These are phyloP conservation scores for Ophiostoma pallidulum DNA, from an alignment of 2,329 filamentous ascomycete genomes.

Conservation along the genomic window DNA sequence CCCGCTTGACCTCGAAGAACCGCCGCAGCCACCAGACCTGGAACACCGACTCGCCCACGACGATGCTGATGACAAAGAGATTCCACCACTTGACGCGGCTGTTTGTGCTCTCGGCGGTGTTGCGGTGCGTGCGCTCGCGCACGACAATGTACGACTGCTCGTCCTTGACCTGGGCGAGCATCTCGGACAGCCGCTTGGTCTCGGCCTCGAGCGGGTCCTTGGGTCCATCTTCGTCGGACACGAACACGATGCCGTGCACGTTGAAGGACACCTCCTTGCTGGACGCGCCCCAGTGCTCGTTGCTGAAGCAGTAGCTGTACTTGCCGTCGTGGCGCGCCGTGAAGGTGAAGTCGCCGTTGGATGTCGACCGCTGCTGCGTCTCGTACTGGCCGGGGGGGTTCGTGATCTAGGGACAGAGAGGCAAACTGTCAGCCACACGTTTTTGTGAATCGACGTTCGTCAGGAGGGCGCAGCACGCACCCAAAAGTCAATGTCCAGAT, in stretches of 20 bases:
- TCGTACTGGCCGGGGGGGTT: conserved; percentile 69
- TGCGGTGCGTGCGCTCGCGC: conserved; percentile 90
- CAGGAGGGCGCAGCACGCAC: no score
- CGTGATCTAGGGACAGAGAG: conserved; percentile 49
- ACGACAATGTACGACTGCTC: conserved; percentile 96
- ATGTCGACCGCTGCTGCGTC: conserved; percentile 68
- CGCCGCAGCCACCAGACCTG: conserved; percentile 99
- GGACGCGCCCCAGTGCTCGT: conserved; percentile 93
- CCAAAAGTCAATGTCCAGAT: conserved; percentile 97
- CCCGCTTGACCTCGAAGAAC: conserved; percentile 83
- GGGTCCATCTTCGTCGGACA: conserved; percentile 74
- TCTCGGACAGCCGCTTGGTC: conserved; percentile 75
- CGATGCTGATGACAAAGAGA: conserved; percentile 82
- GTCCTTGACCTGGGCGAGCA: conserved; percentile 88
- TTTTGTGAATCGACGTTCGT: no score
- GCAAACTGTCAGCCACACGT: neutral
- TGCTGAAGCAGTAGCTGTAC: conserved; percentile 97
- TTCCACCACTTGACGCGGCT: conserved; percentile 99
- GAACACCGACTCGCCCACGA: conserved; percentile 88
- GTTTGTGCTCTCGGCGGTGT: conserved; percentile 98
- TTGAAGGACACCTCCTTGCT: conserved; percentile 99
- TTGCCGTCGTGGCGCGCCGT: conserved; percentile 76
- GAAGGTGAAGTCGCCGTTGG: conserved; percentile 90
- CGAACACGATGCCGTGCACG: conserved; percentile 96
- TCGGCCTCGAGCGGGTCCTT: conserved; percentile 85